Evolutionary conservation across 2,329 filamentous ascomycete genomes (phyloP), one percentile per base, ranked within the genome.

Genomic region (Pseudopithomyces chartarum): DNA sequence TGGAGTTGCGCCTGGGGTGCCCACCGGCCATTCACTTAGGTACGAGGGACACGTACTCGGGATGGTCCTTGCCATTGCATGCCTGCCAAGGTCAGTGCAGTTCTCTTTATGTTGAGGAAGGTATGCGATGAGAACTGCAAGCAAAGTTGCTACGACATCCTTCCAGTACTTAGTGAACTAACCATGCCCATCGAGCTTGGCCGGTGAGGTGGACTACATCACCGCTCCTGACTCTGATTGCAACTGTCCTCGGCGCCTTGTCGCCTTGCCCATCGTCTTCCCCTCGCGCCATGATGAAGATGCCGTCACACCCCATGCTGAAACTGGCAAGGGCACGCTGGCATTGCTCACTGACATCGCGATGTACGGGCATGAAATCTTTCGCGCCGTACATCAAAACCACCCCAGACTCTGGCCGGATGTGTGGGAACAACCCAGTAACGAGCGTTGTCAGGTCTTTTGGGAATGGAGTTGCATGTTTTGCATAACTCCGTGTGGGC

Each of bases 371-470:
- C 78, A 98, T 89, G 1, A 90, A 96, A 71, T 98, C 93, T 34
- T 92, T 92, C 0, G 94, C 90, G 0, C 87, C 90, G 78, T 98
- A 98, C 54, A 98, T 84, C 72, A 98, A 97, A 65, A 97, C 86
- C 59, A 98, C 98, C 33, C 94, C 94, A 3, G 95, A 93, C 77
- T 98, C 89, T 0, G 94, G 87, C 36, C 84, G 81, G 34, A 94
- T 95, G 29, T 88, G 84, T 0, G 93, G 92, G 64, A 97, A 98
- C 0, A 96, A 78, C 0, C 80, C 79, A 39, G 86, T 82, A 1
- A 97, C 80, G 11, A 97, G 85, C 2, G 71, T 77, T 2, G 87
- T 85, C 34, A 96, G 82, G 69, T 97, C 92, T 10, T 74, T 55
- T 0, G 94, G 93, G 65, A 97, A 97, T 0, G 79, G 73, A 0